phyloP scores from a whole-genome alignment of 2,329 filamentous ascomycete species.

The Diaporthe caulivora region DNA sequence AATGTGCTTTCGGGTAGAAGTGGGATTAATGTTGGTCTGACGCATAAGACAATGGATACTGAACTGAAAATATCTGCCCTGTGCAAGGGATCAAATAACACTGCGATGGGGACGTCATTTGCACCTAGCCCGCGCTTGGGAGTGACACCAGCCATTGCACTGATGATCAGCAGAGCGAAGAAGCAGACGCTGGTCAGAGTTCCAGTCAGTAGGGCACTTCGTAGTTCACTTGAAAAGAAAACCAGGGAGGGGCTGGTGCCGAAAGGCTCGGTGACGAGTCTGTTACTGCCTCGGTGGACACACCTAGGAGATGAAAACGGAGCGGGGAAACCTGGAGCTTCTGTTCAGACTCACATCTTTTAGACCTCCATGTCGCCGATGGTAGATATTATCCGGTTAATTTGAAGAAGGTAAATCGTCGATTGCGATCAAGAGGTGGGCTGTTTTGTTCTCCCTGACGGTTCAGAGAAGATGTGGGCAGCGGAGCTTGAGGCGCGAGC shows the following conservation, averaged over 20 bases:
- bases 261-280: background rate
- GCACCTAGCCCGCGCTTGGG: conserved; percentile 42
- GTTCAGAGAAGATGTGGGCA: too few relatives aligned
- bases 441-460: background rate
- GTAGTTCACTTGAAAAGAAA: too few relatives aligned
- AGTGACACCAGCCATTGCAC: conserved; percentile 1
- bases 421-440: background rate
- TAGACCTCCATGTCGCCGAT: background rate
- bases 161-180: conserved; percentile 1
- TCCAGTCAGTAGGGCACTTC: background rate
- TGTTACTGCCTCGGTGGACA: background rate
- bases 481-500: background rate
- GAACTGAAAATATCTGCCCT: background rate
- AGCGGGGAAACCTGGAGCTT: background rate
- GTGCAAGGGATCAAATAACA: background rate
- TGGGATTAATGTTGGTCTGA: too few relatives aligned
- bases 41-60: too few relatives aligned
- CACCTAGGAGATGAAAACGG: background rate
- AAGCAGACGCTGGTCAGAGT: background rate
- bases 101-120: conserved; percentile 42
- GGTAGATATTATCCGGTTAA: too few relatives aligned
- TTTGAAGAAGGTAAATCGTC: background rate
- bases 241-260: too few relatives aligned
- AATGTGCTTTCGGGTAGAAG: too few relatives aligned
- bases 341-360: conserved; percentile 14